Evolutionary conservation across 2,329 filamentous ascomycete genomes (phyloP), one percentile per base, ranked within the genome.

Genomic region (Diplodia seriata): DNA sequence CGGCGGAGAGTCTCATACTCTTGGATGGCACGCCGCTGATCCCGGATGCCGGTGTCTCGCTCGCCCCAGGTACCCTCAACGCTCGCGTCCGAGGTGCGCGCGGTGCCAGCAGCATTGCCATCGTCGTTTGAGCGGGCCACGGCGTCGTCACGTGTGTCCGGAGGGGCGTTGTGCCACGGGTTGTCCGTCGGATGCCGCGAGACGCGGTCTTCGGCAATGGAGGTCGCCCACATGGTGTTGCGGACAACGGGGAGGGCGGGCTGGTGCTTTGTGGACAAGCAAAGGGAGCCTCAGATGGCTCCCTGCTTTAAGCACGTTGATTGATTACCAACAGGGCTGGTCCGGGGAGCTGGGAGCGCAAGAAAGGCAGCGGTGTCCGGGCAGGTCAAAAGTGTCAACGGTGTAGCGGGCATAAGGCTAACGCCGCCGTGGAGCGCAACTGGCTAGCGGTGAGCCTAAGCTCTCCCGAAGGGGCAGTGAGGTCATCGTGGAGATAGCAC

Each of bases 1-100:
- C 80, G 79, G 47, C 84, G 80, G 74, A 90, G 82, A 51, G 84
- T 82, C 71, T 88, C 84, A 68, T 84, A 87, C 23, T 90, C 87
- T 69, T 86, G 82, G 82, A 87, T 86, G 12, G 88, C 87, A 55
- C 80, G 78, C 11, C 79, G 77, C 49, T 84, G 82, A 72, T 83
- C 84, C 11, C 84, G 81, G 29, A 84, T 83, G 5, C 86, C 87
- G 33, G 83, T 81, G 74, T 88, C 86, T 55, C 81, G 78, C 75
- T 90, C 88, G 15, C 88, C 88, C 88, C 88, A 90, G 23, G 85
- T 87, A 40, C 87, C 86, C 59, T 81, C 81, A 61, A 68, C 72
- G 53, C 73, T 72, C 76, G 76, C 74, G 78, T 68, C 69, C 65
- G 71, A 71, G 62, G 69, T 75, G 4, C 71, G 61, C 7, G 18